Evolutionary conservation across 768 basidiomycete genomes (phyloP).

Genomic region (Rhodotorula sphaerocarpa): DNA sequence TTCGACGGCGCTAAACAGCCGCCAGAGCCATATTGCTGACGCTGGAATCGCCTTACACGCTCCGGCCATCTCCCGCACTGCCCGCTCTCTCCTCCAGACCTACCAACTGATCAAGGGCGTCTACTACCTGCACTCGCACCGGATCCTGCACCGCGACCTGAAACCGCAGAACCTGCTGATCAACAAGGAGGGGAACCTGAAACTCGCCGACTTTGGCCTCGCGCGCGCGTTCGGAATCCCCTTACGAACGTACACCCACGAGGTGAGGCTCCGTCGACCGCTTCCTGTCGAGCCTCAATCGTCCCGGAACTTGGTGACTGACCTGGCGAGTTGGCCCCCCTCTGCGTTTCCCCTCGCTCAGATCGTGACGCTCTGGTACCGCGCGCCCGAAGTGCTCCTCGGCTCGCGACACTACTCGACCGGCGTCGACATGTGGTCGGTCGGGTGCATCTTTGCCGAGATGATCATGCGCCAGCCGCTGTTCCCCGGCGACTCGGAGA

Average conservation of each 20-base stretch:
- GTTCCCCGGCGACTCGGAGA: conserved; percentile 98
- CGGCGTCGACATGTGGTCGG: conserved; percentile 99
- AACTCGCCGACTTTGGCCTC: conserved; percentile 92
- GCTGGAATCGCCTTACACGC: no score
- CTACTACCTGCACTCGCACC: conserved; percentile 86
- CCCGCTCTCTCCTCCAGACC: conserved; percentile 54
- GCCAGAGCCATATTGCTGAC: no score
- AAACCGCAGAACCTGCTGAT: conserved; percentile 83
- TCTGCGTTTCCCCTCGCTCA: conserved; percentile 47
- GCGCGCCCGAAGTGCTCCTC: conserved; percentile 91
- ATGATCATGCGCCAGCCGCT: conserved; percentile 87
- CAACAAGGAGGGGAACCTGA: conserved; percentile 79
- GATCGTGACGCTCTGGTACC: conserved; percentile 99
- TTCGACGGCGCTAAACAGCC: no score
- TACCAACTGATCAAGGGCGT: conserved; percentile 84
- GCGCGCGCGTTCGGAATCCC: conserved; percentile 97
- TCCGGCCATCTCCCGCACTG: no score
- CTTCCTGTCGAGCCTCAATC: no score
- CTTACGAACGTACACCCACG: conserved; percentile 97
- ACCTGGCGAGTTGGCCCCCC: background rate
- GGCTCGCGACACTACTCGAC: conserved; percentile 95
- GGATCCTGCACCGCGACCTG: conserved; percentile 92
- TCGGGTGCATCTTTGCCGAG: conserved; percentile 94
- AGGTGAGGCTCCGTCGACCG: conserved; percentile 52
- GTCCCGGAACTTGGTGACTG: no score